Evolutionary conservation across 2,329 filamentous ascomycete genomes (phyloP).

Genomic region (Venturia carpophila): DNA sequence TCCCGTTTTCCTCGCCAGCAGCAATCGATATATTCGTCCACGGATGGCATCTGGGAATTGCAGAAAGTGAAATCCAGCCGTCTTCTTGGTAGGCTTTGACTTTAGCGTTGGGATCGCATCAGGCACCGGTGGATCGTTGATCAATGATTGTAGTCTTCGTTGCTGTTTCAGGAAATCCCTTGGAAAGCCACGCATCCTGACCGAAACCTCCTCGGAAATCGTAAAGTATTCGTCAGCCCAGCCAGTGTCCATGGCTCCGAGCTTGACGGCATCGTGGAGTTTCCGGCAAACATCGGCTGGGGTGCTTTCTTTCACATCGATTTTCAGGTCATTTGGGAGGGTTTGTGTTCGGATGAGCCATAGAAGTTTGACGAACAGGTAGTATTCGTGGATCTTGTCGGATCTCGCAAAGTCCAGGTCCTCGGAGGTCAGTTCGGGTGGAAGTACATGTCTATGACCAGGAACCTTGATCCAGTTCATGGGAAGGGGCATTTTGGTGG

Average conservation of each 20-base stretch:
- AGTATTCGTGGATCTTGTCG: neutral
- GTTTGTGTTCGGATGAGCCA: slow-evolving; percentile 4
- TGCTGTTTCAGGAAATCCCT: slow-evolving; percentile 6
- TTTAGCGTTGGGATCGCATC: too few species aligned
- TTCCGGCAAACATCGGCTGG: neutral
- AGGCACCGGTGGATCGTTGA: slow-evolving; percentile 9
- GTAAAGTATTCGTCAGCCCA: slow-evolving; percentile 13
- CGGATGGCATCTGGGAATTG: neutral
- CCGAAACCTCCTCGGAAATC: slow-evolving; percentile 2
- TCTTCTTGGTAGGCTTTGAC: neutral
- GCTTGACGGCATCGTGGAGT: slow-evolving; percentile 3
- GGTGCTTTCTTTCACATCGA: neutral
- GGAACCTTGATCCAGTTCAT: slow-evolving; percentile 3
- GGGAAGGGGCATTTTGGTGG: neutral
- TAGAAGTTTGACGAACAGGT: slow-evolving; percentile 14
- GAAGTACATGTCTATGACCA: neutral
- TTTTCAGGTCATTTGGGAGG: slow-evolving; percentile 5
- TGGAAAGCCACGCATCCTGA: slow-evolving; percentile 12
- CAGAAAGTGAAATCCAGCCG: neutral
- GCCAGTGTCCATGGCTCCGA: slow-evolving; percentile 15
- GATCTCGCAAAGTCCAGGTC: neutral
- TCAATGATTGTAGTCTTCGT: neutral
- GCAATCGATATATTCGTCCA: slow-evolving; percentile 16
- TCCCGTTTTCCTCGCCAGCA: slow-evolving; percentile 3
- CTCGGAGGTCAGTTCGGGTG: slow-evolving; percentile 4